Conservation (phyloP, 2,329 filamentous ascomycete genomes). For the Parascedosporium putredinis region DNA sequence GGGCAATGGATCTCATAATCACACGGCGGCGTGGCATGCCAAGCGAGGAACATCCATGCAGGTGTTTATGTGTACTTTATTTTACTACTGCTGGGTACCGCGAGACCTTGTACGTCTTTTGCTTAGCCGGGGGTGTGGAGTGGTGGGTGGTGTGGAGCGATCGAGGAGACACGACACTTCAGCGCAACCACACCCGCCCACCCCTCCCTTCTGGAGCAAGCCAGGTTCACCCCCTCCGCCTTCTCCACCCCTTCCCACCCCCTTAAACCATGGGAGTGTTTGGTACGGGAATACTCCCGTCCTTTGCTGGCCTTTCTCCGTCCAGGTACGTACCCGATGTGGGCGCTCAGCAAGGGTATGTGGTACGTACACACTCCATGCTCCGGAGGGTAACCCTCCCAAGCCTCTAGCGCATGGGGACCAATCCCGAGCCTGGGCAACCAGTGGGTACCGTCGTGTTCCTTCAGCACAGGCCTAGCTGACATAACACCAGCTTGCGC, state of each 20-base stretch:
- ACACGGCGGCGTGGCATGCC: constrained; percentile 9
- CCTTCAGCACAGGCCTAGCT: neutral
- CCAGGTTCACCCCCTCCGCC: neutral
- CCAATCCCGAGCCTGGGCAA: neutral
- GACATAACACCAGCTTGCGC: neutral
- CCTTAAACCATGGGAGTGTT: neutral
- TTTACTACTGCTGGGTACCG: constrained; percentile 5
- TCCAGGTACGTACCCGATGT: neutral
- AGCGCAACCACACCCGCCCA: neutral
- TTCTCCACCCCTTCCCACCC: neutral
- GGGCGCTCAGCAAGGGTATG: neutral
- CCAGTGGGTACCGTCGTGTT: neutral
- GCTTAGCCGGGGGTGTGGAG: constrained; percentile 4
- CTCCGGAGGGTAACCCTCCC: neutral
- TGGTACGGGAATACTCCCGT: constrained; percentile 3
- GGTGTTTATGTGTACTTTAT: constrained; percentile 10
- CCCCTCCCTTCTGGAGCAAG: neutral
- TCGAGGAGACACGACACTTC: neutral
- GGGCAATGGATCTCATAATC: constrained; percentile 9
- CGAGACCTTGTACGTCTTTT: constrained; percentile 4
- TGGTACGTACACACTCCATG: neutral
- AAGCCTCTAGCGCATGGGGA: neutral
- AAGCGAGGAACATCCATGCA: constrained; percentile 9
- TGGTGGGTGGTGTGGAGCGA: constrained; percentile 6
- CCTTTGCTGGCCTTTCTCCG: neutral